Base-by-base conservation (phyloP, 1,139 yeast species). In the Lodderomyces pseudojiufengensis region DNA sequence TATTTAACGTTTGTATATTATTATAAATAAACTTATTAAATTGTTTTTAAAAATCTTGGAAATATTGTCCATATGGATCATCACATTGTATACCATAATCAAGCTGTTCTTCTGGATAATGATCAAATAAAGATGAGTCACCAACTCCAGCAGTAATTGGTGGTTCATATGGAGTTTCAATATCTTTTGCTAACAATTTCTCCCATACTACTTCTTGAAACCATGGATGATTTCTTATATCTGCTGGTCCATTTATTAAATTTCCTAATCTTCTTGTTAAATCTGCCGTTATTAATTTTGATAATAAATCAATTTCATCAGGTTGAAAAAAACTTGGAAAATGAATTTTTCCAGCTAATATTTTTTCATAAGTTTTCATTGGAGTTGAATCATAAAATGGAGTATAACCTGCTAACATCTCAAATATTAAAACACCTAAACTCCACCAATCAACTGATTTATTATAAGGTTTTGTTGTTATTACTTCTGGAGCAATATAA, bases 381-480 rank as follows among this genome's bases (percentile, higher is more conserved):
- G 81, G 81, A 1, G 80, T 73, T 15, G 77, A 65, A 49, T 76
- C 81, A 50, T 76, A 76, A 49, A 76, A 76, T 27, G 82, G 82
- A 1, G 82, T 76, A 47, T 73, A 74, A 12, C 82, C 82, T 9
- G 80, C 75, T 49, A 76, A 61, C 82, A 76, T 76, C 54, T 76
- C 82, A 50, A 68, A 76, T 32, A 76, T 76, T 39, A 76, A 60
- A 9, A 76, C 76, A 12, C 82, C 82, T 47, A 76, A 65, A 3
- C 78, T 73, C 82, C 82, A 76, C 80, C 80, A 76, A 53, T 76
- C 82, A 10, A 76, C 81, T 2, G 80, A 73, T 48, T 76, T 75
- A 51, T 76, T 76, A 52, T 76, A 76, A 3, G 81, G 80, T 49
- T 76, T 76, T 27, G 80, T 75, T 10, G 80, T 73, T 36, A 76